Percentiles rank a stretch among this genome's conserved stretches.
Evolutionary conservation across 164 flowering plant species (phyloP).

Genomic region (Magnolia officinalis): DNA sequence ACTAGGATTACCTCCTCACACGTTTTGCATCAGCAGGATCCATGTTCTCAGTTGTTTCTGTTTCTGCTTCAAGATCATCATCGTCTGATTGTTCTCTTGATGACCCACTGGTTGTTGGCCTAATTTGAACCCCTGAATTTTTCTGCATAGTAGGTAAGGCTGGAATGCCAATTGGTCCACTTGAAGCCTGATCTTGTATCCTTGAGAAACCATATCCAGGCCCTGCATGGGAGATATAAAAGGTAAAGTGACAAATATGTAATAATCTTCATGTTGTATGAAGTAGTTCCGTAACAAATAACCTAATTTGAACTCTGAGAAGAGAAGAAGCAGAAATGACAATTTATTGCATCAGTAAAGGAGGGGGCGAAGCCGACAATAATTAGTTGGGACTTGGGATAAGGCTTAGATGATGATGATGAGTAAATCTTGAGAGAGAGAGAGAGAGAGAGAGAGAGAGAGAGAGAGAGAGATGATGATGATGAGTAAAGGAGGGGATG

Average conservation of each 20-base stretch:
- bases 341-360: too few species aligned
- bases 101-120: conserved; percentile 66
- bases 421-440: too few species aligned
- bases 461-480: too few species aligned
- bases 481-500: too few species aligned
- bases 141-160: conserved; percentile 45
- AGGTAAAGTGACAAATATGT: neutral
- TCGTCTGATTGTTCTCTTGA: conserved; percentile 88
- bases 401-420: too few species aligned
- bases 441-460: too few species aligned
- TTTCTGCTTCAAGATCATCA: conserved; percentile 73
- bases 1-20: conserved; percentile 62
- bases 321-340: too few species aligned
- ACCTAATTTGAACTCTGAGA: too few species aligned
- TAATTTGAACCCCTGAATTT: conserved; percentile 36
- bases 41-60: conserved; percentile 46
- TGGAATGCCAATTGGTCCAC: conserved; percentile 36
- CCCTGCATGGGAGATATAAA: conserved; percentile 25
- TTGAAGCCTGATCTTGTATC: conserved; percentile 45
- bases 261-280: conserved; percentile 16
- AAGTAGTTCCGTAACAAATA: neutral
- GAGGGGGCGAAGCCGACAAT: too few species aligned
- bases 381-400: too few species aligned
- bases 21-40: conserved; percentile 84
- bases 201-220: conserved; percentile 35